Percentiles rank a stretch among this genome's conserved stretches.
Conservation (phyloP, 306 rosid species). For the Luffa aegyptiaca region DNA sequence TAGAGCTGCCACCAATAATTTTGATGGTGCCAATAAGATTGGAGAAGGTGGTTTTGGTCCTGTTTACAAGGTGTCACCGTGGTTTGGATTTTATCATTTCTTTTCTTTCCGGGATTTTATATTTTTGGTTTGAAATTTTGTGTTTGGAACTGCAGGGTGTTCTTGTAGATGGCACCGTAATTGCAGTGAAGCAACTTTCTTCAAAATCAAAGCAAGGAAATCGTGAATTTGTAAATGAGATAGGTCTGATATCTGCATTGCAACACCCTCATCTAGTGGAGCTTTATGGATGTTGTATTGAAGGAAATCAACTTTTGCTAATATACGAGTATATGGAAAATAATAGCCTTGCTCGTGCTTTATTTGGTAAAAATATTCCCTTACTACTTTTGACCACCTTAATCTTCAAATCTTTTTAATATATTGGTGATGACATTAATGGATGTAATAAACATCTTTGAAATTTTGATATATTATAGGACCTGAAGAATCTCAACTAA, state of each 20-base stretch:
- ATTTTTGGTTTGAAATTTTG: neutral
- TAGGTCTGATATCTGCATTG: constrained; percentile 10
- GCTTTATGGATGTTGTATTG: constrained; percentile 5
- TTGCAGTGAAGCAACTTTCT: constrained; percentile 12
- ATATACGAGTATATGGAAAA: constrained; percentile 25
- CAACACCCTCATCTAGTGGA: constrained; percentile 9
- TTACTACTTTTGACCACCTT: neutral
- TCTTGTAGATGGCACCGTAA: neutral
- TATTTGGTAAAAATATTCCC: neutral
- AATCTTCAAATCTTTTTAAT: neutral
- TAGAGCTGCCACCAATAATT: constrained; percentile 30
- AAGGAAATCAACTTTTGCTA: constrained; percentile 8
- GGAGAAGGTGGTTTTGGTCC: constrained; percentile 49
- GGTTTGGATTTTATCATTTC: neutral
- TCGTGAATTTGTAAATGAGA: constrained; percentile 6
- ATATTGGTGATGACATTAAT: neutral
- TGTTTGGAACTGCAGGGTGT: neutral
- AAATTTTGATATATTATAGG: neutral
- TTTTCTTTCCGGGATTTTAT: neutral
- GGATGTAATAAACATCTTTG: neutral
- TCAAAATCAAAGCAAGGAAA: constrained; percentile 8
- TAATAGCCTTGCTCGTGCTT: constrained; percentile 8
- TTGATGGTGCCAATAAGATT: constrained; percentile 26
- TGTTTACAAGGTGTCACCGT: constrained; percentile 26
- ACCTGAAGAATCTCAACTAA: neutral